Conservation (phyloP, 306 rosid genomes). For the Malus sylvestris region DNA sequence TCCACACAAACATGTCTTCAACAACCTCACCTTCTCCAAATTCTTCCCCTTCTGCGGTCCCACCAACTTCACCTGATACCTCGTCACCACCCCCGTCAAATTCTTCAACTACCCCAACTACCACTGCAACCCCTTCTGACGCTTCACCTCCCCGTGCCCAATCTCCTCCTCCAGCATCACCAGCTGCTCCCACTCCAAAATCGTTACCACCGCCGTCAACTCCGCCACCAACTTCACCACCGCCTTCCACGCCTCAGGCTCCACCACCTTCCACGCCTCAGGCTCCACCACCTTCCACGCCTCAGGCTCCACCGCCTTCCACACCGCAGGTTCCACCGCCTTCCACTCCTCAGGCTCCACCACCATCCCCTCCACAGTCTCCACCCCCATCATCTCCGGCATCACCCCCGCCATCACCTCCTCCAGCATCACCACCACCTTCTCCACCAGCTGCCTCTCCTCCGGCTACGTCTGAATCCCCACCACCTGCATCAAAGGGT, state of each 20-base stretch:
- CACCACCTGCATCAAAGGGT: constrained; percentile 24
- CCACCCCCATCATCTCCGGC: constrained; percentile 33
- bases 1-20: constrained; percentile 48
- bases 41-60: constrained; percentile 54
- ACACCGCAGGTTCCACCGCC: constrained; percentile 33
- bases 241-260: constrained; percentile 7
- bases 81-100: constrained; percentile 30
- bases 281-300: constrained; percentile 30
- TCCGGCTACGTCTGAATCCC: constrained; percentile 28
- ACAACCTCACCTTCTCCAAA: constrained; percentile 54
- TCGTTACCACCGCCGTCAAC: constrained; percentile 34
- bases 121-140: constrained; percentile 16
- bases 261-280: constrained; percentile 29
- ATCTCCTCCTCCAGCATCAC: constrained; percentile 7
- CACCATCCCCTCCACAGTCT: constrained; percentile 37
- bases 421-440: constrained; percentile 36
- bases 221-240: constrained; percentile 34
- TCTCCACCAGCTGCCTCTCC: constrained; percentile 31
- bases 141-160: constrained; percentile 39
- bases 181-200: constrained; percentile 17
- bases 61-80: constrained; percentile 43
- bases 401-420: background rate
- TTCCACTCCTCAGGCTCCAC: constrained; percentile 35
- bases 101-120: constrained; percentile 22
- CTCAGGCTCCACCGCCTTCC: constrained; percentile 34